phyloP scores from a whole-genome alignment of 2,329 filamentous ascomycete genomes.

The Microcyclospora tardicrescens region DNA sequence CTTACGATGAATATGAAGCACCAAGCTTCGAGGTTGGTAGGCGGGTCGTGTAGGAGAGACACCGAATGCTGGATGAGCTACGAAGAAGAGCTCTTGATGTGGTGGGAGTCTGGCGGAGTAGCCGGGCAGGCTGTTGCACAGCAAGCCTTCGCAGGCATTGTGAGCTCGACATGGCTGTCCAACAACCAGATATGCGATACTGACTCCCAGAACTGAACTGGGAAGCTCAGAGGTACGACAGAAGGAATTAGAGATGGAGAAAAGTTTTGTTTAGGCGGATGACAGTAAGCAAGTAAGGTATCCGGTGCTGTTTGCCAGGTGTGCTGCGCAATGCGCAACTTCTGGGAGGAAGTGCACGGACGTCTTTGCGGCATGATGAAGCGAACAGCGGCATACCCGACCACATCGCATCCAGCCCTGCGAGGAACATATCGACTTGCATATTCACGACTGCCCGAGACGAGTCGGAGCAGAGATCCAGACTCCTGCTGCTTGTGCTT shows the following conservation, averaged over 20 bases:
- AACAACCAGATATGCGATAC: conserved; percentile 12
- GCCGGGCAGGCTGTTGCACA: conserved; percentile 13
- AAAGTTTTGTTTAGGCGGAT: background rate
- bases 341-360: too few species aligned
- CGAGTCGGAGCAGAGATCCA: background rate
- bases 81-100: conserved; percentile 14
- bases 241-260: background rate
- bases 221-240: background rate
- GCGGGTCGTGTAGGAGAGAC: conserved; percentile 7
- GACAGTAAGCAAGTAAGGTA: background rate
- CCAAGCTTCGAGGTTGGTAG: too few species aligned
- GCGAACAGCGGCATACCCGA: too few species aligned
- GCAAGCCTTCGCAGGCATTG: conserved; percentile 26
- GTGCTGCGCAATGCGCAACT: background rate
- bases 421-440: too few species aligned
- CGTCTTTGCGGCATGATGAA: too few species aligned
- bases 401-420: too few species aligned
- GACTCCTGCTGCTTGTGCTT: too few species aligned
- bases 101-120: conserved; percentile 16
- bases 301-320: background rate
- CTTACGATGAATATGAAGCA: conserved; percentile 11
- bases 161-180: conserved; percentile 23
- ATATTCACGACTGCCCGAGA: too few species aligned
- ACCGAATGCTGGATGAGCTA: conserved; percentile 10
- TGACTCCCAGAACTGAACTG: conserved; percentile 2